Evolutionary conservation across 805 yeast genomes (phyloP).

Genomic region (Wickerhamiella sorbophila): DNA sequence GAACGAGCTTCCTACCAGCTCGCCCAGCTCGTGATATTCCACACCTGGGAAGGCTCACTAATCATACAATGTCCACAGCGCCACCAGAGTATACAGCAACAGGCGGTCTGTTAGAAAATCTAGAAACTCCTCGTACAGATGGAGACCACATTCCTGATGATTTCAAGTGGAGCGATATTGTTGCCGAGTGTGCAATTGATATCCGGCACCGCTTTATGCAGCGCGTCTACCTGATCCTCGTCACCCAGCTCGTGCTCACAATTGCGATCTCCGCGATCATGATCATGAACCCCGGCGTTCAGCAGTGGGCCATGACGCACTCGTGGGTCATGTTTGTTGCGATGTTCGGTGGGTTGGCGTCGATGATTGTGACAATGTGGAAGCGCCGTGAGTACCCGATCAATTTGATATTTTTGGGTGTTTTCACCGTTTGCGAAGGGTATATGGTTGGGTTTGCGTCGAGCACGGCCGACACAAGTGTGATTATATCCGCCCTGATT

Average conservation of each 20-base stretch:
- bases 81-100: slow-evolving; percentile 1
- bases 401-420: slow-evolving; percentile 43
- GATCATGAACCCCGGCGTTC: slow-evolving; percentile 31
- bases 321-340: slow-evolving; percentile 46
- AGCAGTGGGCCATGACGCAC: slow-evolving; percentile 42
- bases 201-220: slow-evolving; percentile 63
- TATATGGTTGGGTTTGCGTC: slow-evolving; percentile 57
- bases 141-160: slow-evolving; percentile 35
- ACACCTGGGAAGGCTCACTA: no score
- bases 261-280: slow-evolving; percentile 42
- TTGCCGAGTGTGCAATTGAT: slow-evolving; percentile 61
- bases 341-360: slow-evolving; percentile 44
- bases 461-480: slow-evolving; percentile 43
- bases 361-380: slow-evolving; percentile 47
- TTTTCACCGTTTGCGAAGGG: slow-evolving; percentile 64
- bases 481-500: slow-evolving; percentile 55
- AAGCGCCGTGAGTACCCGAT: slow-evolving; percentile 57
- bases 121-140: slow-evolving; percentile 6
- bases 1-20: no score
- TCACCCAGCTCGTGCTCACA: slow-evolving; percentile 50
- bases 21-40: no score
- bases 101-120: not conserved
- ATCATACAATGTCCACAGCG: not conserved
- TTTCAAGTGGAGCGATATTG: slow-evolving; percentile 67
- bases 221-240: slow-evolving; percentile 61